Evolutionary conservation across 1,139 yeast species (phyloP).

Genomic region (Zygosaccharomyces pseudobailii): DNA sequence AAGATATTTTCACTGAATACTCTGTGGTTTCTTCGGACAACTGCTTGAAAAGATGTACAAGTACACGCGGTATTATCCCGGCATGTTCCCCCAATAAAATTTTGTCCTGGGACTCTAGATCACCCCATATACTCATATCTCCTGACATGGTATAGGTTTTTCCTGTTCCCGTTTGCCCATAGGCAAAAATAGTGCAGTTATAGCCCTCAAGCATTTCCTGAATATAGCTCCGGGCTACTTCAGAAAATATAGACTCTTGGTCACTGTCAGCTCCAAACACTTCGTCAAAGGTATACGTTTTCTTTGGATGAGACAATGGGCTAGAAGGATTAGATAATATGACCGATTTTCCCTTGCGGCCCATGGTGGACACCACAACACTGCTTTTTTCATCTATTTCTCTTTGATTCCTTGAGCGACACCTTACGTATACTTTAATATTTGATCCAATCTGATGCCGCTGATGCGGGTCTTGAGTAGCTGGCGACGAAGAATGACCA

Average conservation of each 20-base stretch:
- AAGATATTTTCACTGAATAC: slow-evolving; percentile 61
- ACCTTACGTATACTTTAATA: slow-evolving; percentile 75
- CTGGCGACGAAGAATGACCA: not conserved
- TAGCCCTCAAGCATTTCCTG: slow-evolving; percentile 57
- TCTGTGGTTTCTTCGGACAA: slow-evolving; percentile 43
- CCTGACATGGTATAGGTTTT: slow-evolving; percentile 89
- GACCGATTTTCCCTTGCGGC: slow-evolving; percentile 36
- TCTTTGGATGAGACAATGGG: slow-evolving; percentile 29
- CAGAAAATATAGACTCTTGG: slow-evolving; percentile 54
- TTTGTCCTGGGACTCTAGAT: slow-evolving; percentile 20
- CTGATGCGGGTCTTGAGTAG: not conserved
- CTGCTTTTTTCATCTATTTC: slow-evolving; percentile 65
- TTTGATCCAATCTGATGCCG: slow-evolving; percentile 34
- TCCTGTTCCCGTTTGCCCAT: slow-evolving; percentile 90
- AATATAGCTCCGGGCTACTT: slow-evolving; percentile 56
- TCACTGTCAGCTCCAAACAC: slow-evolving; percentile 74
- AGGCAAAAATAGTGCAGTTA: slow-evolving; percentile 78
- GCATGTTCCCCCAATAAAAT: slow-evolving; percentile 40
- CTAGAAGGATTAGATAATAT: slow-evolving; percentile 30
- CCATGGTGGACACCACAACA: slow-evolving; percentile 48
- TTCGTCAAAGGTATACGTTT: slow-evolving; percentile 61
- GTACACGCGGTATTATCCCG: slow-evolving; percentile 67
- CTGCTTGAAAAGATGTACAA: slow-evolving; percentile 46
- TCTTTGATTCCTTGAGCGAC: slow-evolving; percentile 66
- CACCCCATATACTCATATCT: slow-evolving; percentile 37